These are phyloP conservation scores for Chrysoporthe puriensis DNA, from an alignment of 2,329 filamentous ascomycete species.

Conservation along the genomic window DNA sequence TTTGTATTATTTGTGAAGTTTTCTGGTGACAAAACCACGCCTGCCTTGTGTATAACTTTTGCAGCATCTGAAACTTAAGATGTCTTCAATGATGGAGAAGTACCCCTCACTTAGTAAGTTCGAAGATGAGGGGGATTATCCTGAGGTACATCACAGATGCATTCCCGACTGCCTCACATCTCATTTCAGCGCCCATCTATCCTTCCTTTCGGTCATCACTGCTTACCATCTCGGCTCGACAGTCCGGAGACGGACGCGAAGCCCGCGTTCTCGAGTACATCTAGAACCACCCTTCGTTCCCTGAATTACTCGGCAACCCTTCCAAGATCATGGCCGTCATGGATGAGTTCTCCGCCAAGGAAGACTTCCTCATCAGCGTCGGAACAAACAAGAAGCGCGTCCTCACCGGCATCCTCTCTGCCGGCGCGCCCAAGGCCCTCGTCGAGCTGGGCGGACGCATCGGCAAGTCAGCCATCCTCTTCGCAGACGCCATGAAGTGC, in stretches of 20 bases:
- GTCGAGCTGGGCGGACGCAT: constrained; percentile 15
- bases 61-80: not conserved
- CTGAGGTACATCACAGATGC: not conserved
- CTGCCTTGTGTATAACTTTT: not conserved
- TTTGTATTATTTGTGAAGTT: not conserved
- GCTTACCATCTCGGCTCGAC: not conserved
- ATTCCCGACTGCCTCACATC: not conserved
- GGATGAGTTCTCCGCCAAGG: constrained; percentile 6
- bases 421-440: constrained; percentile 11
- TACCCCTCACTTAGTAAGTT: constrained; percentile 5
- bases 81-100: not conserved
- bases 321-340: constrained; percentile 7
- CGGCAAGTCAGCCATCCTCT: constrained; percentile 13
- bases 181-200: not conserved
- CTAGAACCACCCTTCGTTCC: not conserved
- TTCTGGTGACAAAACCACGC: not conserved
- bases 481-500: constrained; percentile 8
- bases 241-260: constrained; percentile 13
- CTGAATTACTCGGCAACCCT: constrained; percentile 4
- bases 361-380: constrained; percentile 18
- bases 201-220: not conserved
- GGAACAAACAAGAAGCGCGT: constrained; percentile 9
- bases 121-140: not conserved
- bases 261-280: constrained; percentile 3
- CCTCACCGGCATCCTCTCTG: constrained; percentile 6